These are phyloP conservation scores for Clitocybe nebularis DNA, from an alignment of 1,284 basidiomycete species.

Conservation along the genomic window DNA sequence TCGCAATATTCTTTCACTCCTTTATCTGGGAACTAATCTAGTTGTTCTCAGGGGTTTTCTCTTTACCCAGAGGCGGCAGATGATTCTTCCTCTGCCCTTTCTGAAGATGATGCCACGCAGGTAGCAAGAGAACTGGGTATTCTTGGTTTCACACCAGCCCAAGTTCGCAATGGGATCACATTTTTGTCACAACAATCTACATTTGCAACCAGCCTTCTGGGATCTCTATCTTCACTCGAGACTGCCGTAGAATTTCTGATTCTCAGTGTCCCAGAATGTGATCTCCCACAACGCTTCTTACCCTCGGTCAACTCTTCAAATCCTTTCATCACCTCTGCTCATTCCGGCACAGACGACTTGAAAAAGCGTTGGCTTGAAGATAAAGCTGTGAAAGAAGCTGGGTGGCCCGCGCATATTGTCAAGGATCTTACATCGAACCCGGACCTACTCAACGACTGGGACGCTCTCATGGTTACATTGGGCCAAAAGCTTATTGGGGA, in stretches of 20 bases:
- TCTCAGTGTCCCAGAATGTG: conserved; percentile 75
- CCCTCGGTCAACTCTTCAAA: conserved; percentile 64
- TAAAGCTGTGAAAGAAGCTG: conserved; percentile 78
- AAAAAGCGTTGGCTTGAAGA: conserved; percentile 82
- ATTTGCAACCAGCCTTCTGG: conserved; percentile 48
- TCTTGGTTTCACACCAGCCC: conserved; percentile 55
- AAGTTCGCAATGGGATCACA: conserved; percentile 45
- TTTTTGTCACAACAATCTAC: conserved; percentile 52
- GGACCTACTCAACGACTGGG: conserved; percentile 43
- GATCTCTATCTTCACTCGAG: conserved; percentile 48
- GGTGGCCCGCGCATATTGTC: conserved; percentile 76
- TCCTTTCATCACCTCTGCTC: conserved; percentile 59
- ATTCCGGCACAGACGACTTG: conserved; percentile 60
- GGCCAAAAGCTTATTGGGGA: conserved; percentile 47
- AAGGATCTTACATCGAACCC: conserved; percentile 45
- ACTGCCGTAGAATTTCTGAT: conserved; percentile 76
- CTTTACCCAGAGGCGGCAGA: conserved; percentile 52
- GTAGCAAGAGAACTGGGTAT: conserved; percentile 43
- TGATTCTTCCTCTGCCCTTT: conserved; percentile 39
- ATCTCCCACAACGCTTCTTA: conserved; percentile 63
- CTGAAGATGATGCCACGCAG: conserved; percentile 38
- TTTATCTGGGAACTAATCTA: conserved; percentile 3
- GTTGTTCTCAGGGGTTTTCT: conserved; percentile 39
- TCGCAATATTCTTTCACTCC: conserved; percentile 19
- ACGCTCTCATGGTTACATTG: conserved; percentile 45